Evolutionary conservation across 2,329 filamentous ascomycete species (phyloP).

Genomic region (Cercospora sesami): DNA sequence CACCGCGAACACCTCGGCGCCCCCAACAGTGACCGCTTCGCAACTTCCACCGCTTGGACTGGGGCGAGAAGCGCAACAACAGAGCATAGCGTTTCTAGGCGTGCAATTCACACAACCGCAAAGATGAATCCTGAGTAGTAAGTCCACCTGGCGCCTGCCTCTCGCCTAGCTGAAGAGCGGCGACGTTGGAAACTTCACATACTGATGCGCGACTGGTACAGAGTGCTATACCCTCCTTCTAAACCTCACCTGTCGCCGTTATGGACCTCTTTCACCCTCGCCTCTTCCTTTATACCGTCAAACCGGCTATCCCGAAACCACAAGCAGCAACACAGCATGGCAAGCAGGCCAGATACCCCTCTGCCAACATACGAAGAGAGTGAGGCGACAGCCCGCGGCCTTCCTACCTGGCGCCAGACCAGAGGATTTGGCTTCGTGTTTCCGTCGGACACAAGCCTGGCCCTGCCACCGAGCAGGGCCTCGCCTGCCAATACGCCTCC

Average conservation of each 20-base stretch:
- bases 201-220: constrained; percentile 16
- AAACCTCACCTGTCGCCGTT: background rate
- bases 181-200: constrained; percentile 8
- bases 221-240: background rate
- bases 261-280: background rate
- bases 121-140: constrained; percentile 91
- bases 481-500: background rate
- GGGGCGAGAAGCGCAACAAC: background rate
- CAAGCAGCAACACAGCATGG: background rate
- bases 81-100: constrained; percentile 10
- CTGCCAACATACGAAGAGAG: constrained; percentile 7
- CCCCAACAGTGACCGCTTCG: constrained; percentile 10
- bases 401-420: background rate
- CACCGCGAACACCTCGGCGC: constrained; percentile 9
- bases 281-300: background rate
- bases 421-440: constrained; percentile 3
- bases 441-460: background rate
- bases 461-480: background rate
- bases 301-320: background rate
- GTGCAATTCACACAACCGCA: constrained; percentile 13
- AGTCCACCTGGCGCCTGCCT: constrained; percentile 43
- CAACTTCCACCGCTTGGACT: background rate
- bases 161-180: constrained; percentile 9
- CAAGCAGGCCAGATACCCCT: background rate
- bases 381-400: background rate